These are phyloP conservation scores for Acacia crassicarpa DNA, from an alignment of 306 rosid genomes.

Conservation along the genomic window DNA sequence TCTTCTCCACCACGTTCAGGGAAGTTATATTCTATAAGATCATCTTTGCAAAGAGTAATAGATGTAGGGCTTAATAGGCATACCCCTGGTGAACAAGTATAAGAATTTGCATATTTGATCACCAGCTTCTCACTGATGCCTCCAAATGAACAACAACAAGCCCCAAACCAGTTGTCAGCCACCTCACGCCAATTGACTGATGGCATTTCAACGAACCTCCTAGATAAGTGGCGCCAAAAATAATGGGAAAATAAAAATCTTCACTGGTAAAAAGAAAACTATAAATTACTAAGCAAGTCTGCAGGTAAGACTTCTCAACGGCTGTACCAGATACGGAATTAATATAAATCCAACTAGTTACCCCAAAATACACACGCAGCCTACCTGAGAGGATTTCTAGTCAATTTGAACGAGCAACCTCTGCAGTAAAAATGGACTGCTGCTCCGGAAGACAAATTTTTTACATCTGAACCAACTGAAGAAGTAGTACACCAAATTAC, in stretches of 20 bases:
- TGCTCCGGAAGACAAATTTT: slow-evolving; percentile 47
- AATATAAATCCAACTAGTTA: not conserved
- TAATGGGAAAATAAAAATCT: slow-evolving; percentile 5
- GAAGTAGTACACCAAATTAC: not conserved
- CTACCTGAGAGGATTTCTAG: slow-evolving; percentile 67
- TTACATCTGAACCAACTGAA: slow-evolving; percentile 52
- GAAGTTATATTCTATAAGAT: slow-evolving; percentile 55
- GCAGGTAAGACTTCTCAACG: not conserved
- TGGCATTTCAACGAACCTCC: slow-evolving; percentile 89
- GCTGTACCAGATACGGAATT: not conserved
- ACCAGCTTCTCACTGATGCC: slow-evolving; percentile 92
- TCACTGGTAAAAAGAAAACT: not conserved
- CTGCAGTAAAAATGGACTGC: slow-evolving; percentile 73
- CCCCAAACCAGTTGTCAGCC: slow-evolving; percentile 96
- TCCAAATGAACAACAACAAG: slow-evolving; percentile 93
- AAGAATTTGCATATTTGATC: slow-evolving; percentile 60
- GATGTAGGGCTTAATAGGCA: slow-evolving; percentile 69
- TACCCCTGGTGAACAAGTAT: slow-evolving; percentile 53
- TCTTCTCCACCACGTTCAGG: slow-evolving; percentile 33
- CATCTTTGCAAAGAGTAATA: slow-evolving; percentile 72
- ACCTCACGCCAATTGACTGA: slow-evolving; percentile 92
- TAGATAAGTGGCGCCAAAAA: slow-evolving; percentile 32
- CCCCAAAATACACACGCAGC: not conserved
- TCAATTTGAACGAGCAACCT: slow-evolving; percentile 63
- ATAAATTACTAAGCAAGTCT: not conserved